Evolutionary conservation across 2,329 filamentous ascomycete species (phyloP), one percentile per base, ranked within the genome.

Genomic region (Knufia fluminis): DNA sequence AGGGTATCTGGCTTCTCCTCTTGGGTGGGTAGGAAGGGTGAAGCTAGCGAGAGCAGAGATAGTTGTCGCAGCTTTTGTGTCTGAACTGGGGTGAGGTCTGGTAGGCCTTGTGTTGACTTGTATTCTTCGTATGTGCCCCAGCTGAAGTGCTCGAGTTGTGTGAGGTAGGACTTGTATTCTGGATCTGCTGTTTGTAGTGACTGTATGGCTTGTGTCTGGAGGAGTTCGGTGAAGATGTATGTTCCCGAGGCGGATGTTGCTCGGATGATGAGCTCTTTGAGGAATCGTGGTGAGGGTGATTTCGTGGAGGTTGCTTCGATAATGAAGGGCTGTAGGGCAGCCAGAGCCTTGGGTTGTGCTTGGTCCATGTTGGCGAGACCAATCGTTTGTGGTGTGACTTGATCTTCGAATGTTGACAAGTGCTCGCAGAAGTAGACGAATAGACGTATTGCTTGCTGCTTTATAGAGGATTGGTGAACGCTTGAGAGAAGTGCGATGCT

Each of bases 141-240:
- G 52, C 89, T 86, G 69, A 98, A 98, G 61, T 94, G 83, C 67
- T 90, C 78, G 39, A 98, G 82, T 12, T 94, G 76, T 1, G 73
- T 78, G 45, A 92, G 74, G 67, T 87, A 71, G 35, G 66, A 59
- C 4, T 74, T 70, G 43, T 94, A 84, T 31, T 75, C 64, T n/a
- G 79, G 65, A 9, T 71, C 65, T 33, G 63, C 73, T 33, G 68
- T 69, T 22, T 73, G 67, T 39, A 97, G 80, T 10, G 79, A 76
- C 67, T 92, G 85, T 57, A 97, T 82, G 59, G 87, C 81, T 0
- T 86, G 80, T 1, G 82, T 81, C 60, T 85, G 77, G 32, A 98
- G 81, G n/a, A 98, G 82, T 70, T 97, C 91, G 58, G 86, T 80
- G 71, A 98, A 98, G 69, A 97, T 78, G 67, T 84, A 98, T 57